These are phyloP conservation scores for Lactarius evosmus DNA, from an alignment of 768 basidiomycete genomes.

Conservation along the genomic window DNA sequence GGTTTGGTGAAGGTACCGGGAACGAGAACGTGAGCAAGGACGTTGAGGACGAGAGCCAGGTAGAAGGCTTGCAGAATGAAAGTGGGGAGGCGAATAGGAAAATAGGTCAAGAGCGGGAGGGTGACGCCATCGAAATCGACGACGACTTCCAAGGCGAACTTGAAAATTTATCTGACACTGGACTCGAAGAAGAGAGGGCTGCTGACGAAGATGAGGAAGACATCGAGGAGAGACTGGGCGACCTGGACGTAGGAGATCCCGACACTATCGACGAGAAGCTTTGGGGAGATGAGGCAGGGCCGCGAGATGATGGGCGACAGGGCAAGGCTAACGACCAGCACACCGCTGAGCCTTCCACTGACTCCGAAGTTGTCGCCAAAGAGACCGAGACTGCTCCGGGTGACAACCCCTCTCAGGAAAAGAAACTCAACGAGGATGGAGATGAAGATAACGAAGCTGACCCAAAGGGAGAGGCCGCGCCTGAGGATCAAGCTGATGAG, in stretches of 20 bases:
- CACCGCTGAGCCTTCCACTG: slow-evolving; percentile 46
- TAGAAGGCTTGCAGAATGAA: slow-evolving; percentile 85
- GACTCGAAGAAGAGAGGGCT: slow-evolving; percentile 45
- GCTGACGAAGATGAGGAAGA: slow-evolving; percentile 57
- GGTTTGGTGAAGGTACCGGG: slow-evolving; percentile 86
- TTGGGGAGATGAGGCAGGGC: slow-evolving; percentile 83
- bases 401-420: slow-evolving; percentile 37
- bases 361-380: slow-evolving; percentile 78
- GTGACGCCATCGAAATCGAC: slow-evolving; percentile 86
- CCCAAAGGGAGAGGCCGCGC: slow-evolving; percentile 34
- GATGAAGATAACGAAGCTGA: slow-evolving; percentile 32
- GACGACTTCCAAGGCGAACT: slow-evolving; percentile 85
- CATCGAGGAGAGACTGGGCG: slow-evolving; percentile 78
- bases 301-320: slow-evolving; percentile 50
- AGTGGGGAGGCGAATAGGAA: slow-evolving; percentile 30
- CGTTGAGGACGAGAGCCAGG: slow-evolving; percentile 94
- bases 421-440: slow-evolving; percentile 33
- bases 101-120: slow-evolving; percentile 42
- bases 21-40: slow-evolving; percentile 88
- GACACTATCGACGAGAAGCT: slow-evolving; percentile 91
- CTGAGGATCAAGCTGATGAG: slow-evolving; percentile 32
- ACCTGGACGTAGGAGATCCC: slow-evolving; percentile 81
- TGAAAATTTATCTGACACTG: slow-evolving; percentile 76
- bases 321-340: slow-evolving; percentile 61
- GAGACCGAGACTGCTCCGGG: slow-evolving; percentile 47